phyloP scores from a whole-genome alignment of 805 yeast species.

The Hanseniaspora valbyensis region DNA sequence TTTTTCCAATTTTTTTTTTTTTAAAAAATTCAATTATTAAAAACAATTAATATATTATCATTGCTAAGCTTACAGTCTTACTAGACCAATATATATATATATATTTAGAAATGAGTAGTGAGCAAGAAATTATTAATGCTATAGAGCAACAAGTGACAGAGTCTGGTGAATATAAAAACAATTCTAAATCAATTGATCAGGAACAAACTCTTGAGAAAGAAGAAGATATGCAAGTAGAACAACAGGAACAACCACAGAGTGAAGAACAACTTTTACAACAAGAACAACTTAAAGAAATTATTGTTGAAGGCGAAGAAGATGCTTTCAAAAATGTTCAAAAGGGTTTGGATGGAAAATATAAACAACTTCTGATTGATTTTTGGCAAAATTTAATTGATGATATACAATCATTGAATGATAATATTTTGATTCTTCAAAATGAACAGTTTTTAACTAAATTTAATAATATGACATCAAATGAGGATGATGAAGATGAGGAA shows the following conservation, averaged over 20 bases:
- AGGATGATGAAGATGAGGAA: not conserved
- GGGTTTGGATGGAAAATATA: constrained; percentile 70
- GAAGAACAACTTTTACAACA: constrained; percentile 21
- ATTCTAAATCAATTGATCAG: not conserved
- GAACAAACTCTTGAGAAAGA: not conserved
- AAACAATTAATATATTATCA: too few species aligned
- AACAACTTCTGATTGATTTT: constrained; percentile 84
- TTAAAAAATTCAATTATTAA: too few species aligned
- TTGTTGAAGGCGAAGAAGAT: constrained; percentile 32
- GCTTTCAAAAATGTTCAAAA: constrained; percentile 87
- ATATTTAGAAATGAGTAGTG: not conserved
- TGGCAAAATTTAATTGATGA: constrained; percentile 94
- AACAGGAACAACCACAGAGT: constrained; percentile 19
- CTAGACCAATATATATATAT: not conserved
- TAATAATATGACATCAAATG: not conserved
- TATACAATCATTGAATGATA: constrained; percentile 47
- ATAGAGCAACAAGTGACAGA: not conserved
- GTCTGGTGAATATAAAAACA: not conserved
- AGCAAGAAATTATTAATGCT: not conserved
- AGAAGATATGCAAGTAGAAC: not conserved
- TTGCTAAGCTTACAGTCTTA: not conserved
- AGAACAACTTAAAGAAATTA: constrained; percentile 26
- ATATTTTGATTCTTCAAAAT: constrained; percentile 4
- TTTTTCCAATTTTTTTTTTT: too few species aligned
- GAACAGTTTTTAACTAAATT: constrained; percentile 3